Evolutionary conservation across 306 rosid genomes (phyloP).

Genomic region (Hippophae gyantsensis): DNA sequence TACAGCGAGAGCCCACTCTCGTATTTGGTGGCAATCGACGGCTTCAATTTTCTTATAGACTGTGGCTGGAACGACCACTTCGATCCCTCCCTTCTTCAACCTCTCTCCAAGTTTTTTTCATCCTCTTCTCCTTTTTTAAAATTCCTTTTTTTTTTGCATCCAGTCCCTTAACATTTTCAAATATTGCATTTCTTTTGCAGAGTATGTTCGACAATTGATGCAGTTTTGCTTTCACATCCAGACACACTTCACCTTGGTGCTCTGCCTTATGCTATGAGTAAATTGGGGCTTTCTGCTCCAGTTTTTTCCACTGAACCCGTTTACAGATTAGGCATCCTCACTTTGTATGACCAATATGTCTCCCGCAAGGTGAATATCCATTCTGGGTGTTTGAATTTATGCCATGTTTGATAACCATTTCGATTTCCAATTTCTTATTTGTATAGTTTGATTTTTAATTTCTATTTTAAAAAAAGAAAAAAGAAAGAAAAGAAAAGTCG

Average conservation of each 20-base stretch:
- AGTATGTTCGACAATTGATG: conserved; percentile 74
- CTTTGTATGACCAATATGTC: conserved; percentile 87
- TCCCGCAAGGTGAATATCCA: conserved; percentile 63
- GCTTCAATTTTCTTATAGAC: conserved; percentile 80
- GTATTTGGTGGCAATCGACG: conserved; percentile 76
- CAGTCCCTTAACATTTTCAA: not conserved
- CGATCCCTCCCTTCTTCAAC: conserved; percentile 72
- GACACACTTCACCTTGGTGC: conserved; percentile 98
- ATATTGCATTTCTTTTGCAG: conserved; percentile 26
- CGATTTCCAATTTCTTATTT: not conserved
- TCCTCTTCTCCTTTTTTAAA: not conserved
- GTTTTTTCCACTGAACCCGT: conserved; percentile 84
- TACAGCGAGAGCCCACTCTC: conserved; percentile 91
- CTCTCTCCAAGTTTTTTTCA: conserved; percentile 60
- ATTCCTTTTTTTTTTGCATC: not conserved
- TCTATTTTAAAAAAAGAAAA: too few relatives aligned
- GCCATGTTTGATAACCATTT: not conserved
- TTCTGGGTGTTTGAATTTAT: not conserved
- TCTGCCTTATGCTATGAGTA: conserved; percentile 74
- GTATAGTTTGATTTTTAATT: too few relatives aligned
- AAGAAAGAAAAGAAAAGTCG: too few relatives aligned
- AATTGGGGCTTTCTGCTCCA: conserved; percentile 75
- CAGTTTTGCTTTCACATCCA: conserved; percentile 74
- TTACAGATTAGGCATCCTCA: conserved; percentile 76
- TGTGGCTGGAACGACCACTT: conserved; percentile 98